A percentile compares a stretch with the other conserved stretches of the same genome.
phyloP scores from a whole-genome alignment of 1,284 basidiomycete genomes.

The Tylopilus sp. region DNA sequence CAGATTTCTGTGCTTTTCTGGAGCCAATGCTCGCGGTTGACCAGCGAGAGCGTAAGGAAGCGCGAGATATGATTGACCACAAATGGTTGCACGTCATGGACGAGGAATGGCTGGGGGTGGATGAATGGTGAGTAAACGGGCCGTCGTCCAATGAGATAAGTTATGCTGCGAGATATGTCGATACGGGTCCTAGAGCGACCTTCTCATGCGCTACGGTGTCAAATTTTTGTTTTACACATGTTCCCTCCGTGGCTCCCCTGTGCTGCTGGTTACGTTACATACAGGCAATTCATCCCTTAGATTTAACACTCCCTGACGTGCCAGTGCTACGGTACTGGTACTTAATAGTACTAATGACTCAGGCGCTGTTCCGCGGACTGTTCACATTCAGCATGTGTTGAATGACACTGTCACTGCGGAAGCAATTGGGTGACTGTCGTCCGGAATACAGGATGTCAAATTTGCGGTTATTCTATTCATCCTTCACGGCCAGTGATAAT shows the following conservation, averaged over 20 bases:
- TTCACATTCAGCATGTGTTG: no score
- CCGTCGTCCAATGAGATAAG: slow-evolving; percentile 1
- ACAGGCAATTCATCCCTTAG: not conserved
- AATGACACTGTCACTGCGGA: not conserved
- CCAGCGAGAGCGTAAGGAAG: slow-evolving; percentile 63
- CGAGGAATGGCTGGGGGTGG: slow-evolving; percentile 42
- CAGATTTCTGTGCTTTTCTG: slow-evolving; percentile 66
- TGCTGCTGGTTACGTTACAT: not conserved
- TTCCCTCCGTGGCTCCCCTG: not conserved
- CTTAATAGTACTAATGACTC: not conserved
- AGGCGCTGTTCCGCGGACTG: no score
- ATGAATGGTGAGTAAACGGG: slow-evolving; percentile 41
- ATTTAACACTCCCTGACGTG: not conserved
- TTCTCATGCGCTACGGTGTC: slow-evolving; percentile 1
- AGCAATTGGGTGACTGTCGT: not conserved
- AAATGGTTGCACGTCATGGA: slow-evolving; percentile 62
- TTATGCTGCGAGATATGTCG: slow-evolving; percentile 5
- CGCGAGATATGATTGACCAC: slow-evolving; percentile 71
- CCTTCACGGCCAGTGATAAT: no score
- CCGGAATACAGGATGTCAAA: no score
- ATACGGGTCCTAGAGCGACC: slow-evolving; percentile 10
- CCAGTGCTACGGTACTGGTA: no score
- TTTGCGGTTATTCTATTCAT: no score
- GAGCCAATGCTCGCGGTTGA: slow-evolving; percentile 77
- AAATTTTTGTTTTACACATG: slow-evolving; percentile 11